Base-by-base conservation (phyloP, 768 basidiomycete genomes). In the Lactarius evosmus region DNA sequence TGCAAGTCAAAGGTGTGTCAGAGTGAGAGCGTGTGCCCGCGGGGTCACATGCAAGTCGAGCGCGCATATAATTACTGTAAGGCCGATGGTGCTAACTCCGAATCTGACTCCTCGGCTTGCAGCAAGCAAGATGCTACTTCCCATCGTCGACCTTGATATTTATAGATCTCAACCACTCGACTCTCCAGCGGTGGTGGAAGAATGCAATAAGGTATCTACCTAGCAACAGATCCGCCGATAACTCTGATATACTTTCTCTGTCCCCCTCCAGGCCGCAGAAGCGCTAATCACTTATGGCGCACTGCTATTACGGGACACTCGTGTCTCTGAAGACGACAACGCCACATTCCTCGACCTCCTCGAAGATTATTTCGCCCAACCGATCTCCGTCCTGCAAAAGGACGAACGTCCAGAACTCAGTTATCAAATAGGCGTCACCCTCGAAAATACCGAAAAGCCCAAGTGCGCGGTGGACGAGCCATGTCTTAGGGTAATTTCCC, bases 401-500 rank as follows among this genome's bases (percentile, higher is more conserved):
- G 95, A 98, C 66, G 87, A 92, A 72, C 84, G 86, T 19, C 92
- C 93, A 0, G 92, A 97, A 68, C 77, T 92, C 12, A 86, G 89
- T 60, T 98, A 93, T 74, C 95, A 98, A 75, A 87, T 93, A 46
- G 95, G 95, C 2, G 93, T 94, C 5, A 97, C 95, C 5, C 84
- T 96, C n/a, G 93, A 95, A 76, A 94, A 95, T 74, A 98, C 94
- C 2, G 95, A 97, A 77, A 93, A 92, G 70, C 89, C 89, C 40
- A 91, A 85, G 73, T 93, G 91, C 73, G 89, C 91, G 4, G 86
- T 85, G 11, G 83, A 94, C 71, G 87, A 90, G 54, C 85, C 90
- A 12, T 98, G 95, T 72, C 80, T 92, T 46, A 78, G 79, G 44
- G 80, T 98, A 63, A 98, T 98, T 67, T 83, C 83, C 56, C 78